Evolutionary conservation across 495 filamentous ascomycete species (phyloP).

Genomic region (Elaphomyces granulatus): DNA sequence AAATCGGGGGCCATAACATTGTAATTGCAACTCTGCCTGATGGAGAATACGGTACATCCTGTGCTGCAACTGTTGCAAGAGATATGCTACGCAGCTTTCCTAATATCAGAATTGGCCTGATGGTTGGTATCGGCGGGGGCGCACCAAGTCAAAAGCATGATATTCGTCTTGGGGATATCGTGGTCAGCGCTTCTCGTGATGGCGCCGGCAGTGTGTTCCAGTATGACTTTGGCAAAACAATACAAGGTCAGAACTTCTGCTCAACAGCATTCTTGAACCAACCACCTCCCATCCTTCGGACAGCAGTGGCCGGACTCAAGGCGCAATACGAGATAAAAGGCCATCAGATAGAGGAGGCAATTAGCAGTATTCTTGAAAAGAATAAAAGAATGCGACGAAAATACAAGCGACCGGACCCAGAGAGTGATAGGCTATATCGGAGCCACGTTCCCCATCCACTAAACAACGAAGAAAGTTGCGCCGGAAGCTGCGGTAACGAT

Average conservation of each 20-base stretch:
- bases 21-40: conserved; percentile 5
- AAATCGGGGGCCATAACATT: conserved; percentile 4
- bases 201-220: conserved; percentile 6
- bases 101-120: conserved; percentile 27
- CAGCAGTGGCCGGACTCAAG: not conserved
- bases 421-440: conserved; percentile 17
- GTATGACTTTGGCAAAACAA: conserved; percentile 17
- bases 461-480: too few relatives aligned
- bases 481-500: too few relatives aligned
- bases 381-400: not conserved
- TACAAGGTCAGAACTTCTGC: conserved; percentile 7
- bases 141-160: conserved; percentile 27
- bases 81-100: conserved; percentile 1
- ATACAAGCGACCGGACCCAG: conserved; percentile 2
- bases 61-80: conserved; percentile 1
- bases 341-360: not conserved
- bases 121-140: conserved; percentile 35
- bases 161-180: conserved; percentile 31
- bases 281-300: not conserved
- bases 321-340: not conserved
- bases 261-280: conserved; percentile 11
- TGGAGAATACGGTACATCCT: conserved; percentile 1
- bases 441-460: not conserved
- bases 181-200: conserved; percentile 15
- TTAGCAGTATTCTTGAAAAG: not conserved